Conservation (phyloP, 306 rosid species). For the Dryas octopetala region DNA sequence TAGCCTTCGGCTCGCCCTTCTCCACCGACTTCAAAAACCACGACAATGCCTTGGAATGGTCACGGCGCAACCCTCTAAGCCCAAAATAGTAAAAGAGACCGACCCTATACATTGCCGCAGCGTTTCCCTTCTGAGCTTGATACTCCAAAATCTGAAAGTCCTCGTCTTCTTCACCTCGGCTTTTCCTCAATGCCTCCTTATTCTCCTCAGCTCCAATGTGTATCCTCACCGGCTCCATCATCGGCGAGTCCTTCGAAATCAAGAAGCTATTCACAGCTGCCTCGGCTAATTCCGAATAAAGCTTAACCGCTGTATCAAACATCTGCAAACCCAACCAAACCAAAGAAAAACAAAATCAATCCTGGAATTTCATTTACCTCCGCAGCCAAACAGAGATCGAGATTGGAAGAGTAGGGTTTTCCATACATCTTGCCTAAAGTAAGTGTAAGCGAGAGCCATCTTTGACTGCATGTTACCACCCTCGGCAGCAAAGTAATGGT, state of each 20-base stretch:
- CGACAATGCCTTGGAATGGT: slow-evolving; percentile 73
- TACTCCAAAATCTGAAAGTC: slow-evolving; percentile 93
- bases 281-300: slow-evolving; percentile 85
- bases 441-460: slow-evolving; percentile 90
- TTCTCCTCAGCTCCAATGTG: slow-evolving; percentile 94
- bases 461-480: slow-evolving; percentile 88
- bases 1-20: slow-evolving; percentile 88
- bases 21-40: slow-evolving; percentile 95
- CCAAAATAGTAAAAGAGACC: slow-evolving; percentile 98
- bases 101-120: slow-evolving; percentile 88
- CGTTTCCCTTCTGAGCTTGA: slow-evolving; percentile 94
- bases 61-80: slow-evolving; percentile 87
- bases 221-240: slow-evolving; percentile 83
- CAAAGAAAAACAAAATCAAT: not conserved
- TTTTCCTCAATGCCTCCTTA: slow-evolving; percentile 85
- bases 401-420: not conserved
- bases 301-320: slow-evolving; percentile 77
- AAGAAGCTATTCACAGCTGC: slow-evolving; percentile 86
- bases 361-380: not conserved
- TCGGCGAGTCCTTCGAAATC: slow-evolving; percentile 83
- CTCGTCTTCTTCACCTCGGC: slow-evolving; percentile 90
- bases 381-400: slow-evolving; percentile 21
- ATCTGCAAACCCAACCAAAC: slow-evolving; percentile 43
- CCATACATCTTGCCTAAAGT: slow-evolving; percentile 85
- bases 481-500: slow-evolving; percentile 73